Evolutionary conservation across 2,329 filamentous ascomycete species (phyloP).

Genomic region (Macroventuria anomochaeta): DNA sequence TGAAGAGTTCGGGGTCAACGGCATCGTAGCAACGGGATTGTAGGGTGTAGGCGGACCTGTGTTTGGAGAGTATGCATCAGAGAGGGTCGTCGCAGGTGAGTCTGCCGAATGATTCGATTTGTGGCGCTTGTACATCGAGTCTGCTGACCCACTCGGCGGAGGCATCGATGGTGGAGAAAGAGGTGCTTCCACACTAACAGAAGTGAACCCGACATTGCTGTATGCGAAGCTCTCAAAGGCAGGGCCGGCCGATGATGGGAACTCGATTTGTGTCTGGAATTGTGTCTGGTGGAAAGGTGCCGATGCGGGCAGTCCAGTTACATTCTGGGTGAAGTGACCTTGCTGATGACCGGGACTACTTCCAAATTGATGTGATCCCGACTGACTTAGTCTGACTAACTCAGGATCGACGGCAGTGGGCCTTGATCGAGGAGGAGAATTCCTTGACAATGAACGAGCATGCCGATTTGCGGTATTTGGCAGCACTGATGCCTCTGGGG

Average conservation of each 20-base stretch:
- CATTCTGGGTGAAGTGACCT: slow-evolving; percentile 17
- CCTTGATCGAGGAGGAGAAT: slow-evolving; percentile 28
- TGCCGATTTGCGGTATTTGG: slow-evolving; percentile 24
- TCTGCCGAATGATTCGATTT: slow-evolving; percentile 35
- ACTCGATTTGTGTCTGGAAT: slow-evolving; percentile 32
- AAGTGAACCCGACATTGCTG: slow-evolving; percentile 19
- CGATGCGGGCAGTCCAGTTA: slow-evolving; percentile 15
- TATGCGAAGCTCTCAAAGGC: slow-evolving; percentile 26
- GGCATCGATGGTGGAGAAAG: slow-evolving; percentile 36
- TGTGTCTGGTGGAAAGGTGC: slow-evolving; percentile 24
- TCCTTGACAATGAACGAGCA: slow-evolving; percentile 34
- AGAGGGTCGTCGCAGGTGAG: slow-evolving; percentile 31
- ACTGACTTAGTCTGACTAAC: slow-evolving; percentile 27
- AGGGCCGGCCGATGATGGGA: slow-evolving; percentile 28
- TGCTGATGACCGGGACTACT: slow-evolving; percentile 25
- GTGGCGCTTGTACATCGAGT: slow-evolving; percentile 30
- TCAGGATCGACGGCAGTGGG: slow-evolving; percentile 38
- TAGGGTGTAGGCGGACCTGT: slow-evolving; percentile 49
- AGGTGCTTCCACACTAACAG: slow-evolving; percentile 28
- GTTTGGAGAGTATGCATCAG: slow-evolving; percentile 49
- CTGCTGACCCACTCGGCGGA: slow-evolving; percentile 31
- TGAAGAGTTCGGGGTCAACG: slow-evolving; percentile 54
- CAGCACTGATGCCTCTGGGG: slow-evolving; percentile 23
- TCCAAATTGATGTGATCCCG: slow-evolving; percentile 23
- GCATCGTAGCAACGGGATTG: slow-evolving; percentile 53